Evolutionary conservation across 352 stramenopile species (phyloP), one percentile per base, ranked within the genome.

Genomic region (Phytopythium oedochilum): DNA sequence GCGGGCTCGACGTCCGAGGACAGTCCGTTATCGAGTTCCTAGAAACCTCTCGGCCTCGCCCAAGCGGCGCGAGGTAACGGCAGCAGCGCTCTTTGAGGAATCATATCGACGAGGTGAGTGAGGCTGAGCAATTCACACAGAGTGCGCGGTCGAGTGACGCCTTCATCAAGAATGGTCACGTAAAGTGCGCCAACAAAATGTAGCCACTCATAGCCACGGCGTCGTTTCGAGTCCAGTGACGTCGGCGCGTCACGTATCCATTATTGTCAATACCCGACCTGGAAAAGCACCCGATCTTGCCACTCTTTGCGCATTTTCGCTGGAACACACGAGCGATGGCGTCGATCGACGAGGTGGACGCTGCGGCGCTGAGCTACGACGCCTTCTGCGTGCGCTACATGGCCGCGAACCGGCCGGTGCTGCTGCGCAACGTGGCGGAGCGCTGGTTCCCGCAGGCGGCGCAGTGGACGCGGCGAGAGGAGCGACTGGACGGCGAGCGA

Each of bases 381-480:
- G 75, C 59, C 31, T 93, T 95, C 62, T 93, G 83, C 63, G 54
- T 59, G 43, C 68, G 54, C n/a, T 95, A 87, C 62, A 86, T 93
- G 71, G 66, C 65, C 26, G 53, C 47, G 8, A 95, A 93, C 55
- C 64, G 64, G 11, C 85, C 85, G 9, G 78, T 95, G 31, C 63
- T 87, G 34, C 70, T 95, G 49, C 66, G 61, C 18, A 89, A 91
- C 20, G 70, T 91, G 26, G 64, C 74, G 20, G 39, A 45, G 5
- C 58, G 51, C 26, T 77, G 63, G 60, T 63, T 68, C 46, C 40
- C 59, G 10, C 53, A 70, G 42, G 55, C 66, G 18, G 32, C 22
- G 46, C 55, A 70, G 26, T 78, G 69, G 61, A 53, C 61, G 36
- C 35, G 31, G 36, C 17, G 15, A 25, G 8, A 72, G 64, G 71